Evolutionary conservation across 75 land plant species (phyloP).

Genomic region (Pinus albicaulis): DNA sequence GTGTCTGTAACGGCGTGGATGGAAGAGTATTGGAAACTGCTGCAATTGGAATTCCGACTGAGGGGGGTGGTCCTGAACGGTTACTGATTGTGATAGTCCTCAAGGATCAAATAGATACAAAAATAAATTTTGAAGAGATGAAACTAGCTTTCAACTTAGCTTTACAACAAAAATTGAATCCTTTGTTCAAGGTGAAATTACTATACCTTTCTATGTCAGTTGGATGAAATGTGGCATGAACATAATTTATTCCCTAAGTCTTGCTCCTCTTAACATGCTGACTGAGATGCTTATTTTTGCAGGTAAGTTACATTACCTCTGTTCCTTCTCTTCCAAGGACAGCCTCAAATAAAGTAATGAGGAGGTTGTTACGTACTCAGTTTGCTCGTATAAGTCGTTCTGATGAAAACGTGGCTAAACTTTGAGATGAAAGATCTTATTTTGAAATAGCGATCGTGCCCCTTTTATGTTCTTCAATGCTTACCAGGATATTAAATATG

Average conservation of each 20-base stretch:
- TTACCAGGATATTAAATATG: no score
- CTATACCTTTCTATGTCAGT: neutral
- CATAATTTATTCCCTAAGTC: neutral
- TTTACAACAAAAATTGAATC: conserved; percentile 83
- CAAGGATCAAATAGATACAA: conserved; percentile 32
- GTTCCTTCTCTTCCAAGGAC: conserved; percentile 82
- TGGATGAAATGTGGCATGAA: neutral
- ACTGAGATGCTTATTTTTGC: conserved; percentile 6
- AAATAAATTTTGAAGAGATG: conserved; percentile 33
- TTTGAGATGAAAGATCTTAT: neutral
- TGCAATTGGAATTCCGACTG: conserved; percentile 84
- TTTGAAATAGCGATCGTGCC: no score
- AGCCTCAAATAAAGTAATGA: conserved; percentile 96
- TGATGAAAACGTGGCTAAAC: neutral
- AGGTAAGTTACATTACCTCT: conserved; percentile 64
- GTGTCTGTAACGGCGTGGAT: conserved; percentile 80
- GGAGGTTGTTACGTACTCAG: conserved; percentile 76
- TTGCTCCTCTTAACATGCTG: neutral
- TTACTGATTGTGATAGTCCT: conserved; percentile 71
- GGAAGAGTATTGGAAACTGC: conserved; percentile 79
- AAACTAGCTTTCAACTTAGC: conserved; percentile 59
- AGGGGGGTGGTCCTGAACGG: conserved; percentile 89
- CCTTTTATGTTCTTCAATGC: no score
- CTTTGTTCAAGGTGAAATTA: conserved; percentile 75
- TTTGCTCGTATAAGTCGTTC: conserved; percentile 22